Percentiles rank a stretch among this genome's conserved stretches.
Conservation (phyloP, 2,329 filamentous ascomycete genomes). For the Xylariaceae sp. region DNA sequence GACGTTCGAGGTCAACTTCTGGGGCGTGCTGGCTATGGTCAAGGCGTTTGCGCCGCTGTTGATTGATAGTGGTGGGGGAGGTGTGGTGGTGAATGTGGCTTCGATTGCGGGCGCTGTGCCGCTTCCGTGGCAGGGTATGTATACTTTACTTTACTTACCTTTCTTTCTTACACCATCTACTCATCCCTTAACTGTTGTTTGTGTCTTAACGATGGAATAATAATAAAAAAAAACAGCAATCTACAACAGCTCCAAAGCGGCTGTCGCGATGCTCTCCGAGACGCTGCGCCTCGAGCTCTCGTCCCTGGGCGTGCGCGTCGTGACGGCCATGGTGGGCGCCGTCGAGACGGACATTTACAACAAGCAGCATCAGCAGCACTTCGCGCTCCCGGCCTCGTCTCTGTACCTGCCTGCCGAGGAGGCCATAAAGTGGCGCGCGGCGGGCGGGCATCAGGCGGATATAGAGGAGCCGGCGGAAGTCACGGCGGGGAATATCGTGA, state of each 20-base stretch:
- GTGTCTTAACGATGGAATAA: no score
- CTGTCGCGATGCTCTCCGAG: conserved; percentile 19
- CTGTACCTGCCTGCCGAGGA: neutral
- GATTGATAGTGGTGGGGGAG: conserved; percentile 1
- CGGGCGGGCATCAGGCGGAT: neutral
- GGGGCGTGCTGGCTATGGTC: conserved; percentile 1
- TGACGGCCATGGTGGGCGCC: conserved; percentile 12
- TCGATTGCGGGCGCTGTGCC: conserved; percentile 24
- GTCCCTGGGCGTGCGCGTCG: conserved; percentile 25
- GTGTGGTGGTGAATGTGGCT: conserved; percentile 25
- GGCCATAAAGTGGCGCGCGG: neutral
- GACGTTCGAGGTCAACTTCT: conserved; percentile 7
- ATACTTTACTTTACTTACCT: no score
- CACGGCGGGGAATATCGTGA: neutral
- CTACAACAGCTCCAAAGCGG: conserved; percentile 18
- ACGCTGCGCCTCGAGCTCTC: conserved; percentile 26
- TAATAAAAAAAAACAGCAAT: conserved; percentile 1
- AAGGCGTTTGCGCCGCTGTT: conserved; percentile 3
- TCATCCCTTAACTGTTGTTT: no score
- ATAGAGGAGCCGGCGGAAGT: neutral
- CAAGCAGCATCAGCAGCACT: neutral
- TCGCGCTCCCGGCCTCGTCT: neutral
- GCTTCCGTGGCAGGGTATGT: conserved; percentile 6
- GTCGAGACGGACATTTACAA: conserved; percentile 5
- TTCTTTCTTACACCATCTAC: no score